Base-by-base conservation (phyloP, 2,329 filamentous ascomycete genomes). In the Chalaropsis ovoidea region DNA sequence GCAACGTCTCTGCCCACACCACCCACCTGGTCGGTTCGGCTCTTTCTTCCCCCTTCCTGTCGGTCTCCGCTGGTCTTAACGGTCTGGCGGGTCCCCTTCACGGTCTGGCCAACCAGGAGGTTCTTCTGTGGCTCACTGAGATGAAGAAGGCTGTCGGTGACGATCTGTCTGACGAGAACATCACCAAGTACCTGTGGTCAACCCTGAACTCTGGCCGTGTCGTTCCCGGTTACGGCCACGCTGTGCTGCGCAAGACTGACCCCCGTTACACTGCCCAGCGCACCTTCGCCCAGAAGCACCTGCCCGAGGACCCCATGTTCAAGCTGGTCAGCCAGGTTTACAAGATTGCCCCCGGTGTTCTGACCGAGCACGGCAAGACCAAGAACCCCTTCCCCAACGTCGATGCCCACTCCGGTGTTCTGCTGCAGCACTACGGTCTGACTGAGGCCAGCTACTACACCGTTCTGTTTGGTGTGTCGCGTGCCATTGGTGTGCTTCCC, bases 391-490 rank as follows among this genome's bases (percentile, higher is more conserved):
- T 84, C 85, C 94, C 94, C 79, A 97, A 97, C 82, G 92, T 97
- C 75, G 93, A 97, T 75, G 92, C 93, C 75, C 94, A 97, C 88
- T 96, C 92, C 41, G 94, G 94, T 84, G 94, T 99, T 71, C 90
- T 99, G 71, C 90, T 99, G 72, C 94, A 99, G 83, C 94, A 99
- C 88, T 99, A 99, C 81, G 94, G 94, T 75, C 83, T 99, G 77
- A 97, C 89, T 70, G 93, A 99, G 85, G 89, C 94, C 79, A 97
- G 87, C 88, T 99, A 95, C 88, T 99, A 99, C 89, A 99, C 94
- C 69, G 94, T 99, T 69, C 89, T 99, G 76, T 99, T 99, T 79
- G 94, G 94, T 86, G 94, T 99, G 56, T 96, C 92, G 72, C 90
- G 94, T 77, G 94, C 94, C 72, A 90, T 99, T 73, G 94, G 94